Evolutionary conservation across 2,329 filamentous ascomycete species (phyloP).

Genomic region (Truncatella angustata): DNA sequence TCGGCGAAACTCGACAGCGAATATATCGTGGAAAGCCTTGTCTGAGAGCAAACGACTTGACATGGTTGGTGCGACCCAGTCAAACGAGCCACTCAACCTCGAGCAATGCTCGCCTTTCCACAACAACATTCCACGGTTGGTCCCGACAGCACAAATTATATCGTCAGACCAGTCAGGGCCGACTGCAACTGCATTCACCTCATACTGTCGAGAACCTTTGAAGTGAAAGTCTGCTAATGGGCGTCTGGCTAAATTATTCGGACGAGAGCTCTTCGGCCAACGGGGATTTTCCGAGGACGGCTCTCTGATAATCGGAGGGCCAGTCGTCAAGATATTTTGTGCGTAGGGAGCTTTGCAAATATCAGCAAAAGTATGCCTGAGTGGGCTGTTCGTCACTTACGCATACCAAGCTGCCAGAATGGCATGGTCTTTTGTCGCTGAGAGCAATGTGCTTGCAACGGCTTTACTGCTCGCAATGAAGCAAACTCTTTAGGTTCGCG

Average conservation of each 20-base stretch:
- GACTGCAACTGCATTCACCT: slow-evolving; percentile 33
- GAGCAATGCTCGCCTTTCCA: slow-evolving; percentile 24
- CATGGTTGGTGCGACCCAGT: slow-evolving; percentile 32
- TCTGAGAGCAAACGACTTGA: slow-evolving; percentile 7
- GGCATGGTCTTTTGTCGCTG: slow-evolving; percentile 2
- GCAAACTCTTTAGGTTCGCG: slow-evolving; percentile 10
- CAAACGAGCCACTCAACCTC: slow-evolving; percentile 20
- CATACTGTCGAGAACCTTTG: slow-evolving; percentile 27
- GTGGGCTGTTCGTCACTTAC: no score
- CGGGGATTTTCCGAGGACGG: no score
- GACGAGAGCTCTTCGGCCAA: no score
- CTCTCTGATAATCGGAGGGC: no score
- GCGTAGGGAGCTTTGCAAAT: no score
- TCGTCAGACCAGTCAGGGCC: slow-evolving; percentile 35
- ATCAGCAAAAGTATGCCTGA: no score
- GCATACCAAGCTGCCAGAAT: background rate
- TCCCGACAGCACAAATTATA: slow-evolving; percentile 45
- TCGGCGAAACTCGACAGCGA: slow-evolving; percentile 47
- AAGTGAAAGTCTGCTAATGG: no score
- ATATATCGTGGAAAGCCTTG: slow-evolving; percentile 36
- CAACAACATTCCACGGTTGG: slow-evolving; percentile 44
- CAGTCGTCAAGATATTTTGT: no score
- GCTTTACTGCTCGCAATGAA: background rate
- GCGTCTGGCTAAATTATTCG: no score
- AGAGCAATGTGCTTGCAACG: slow-evolving; percentile 7